Base-by-base conservation (phyloP, 2,329 filamentous ascomycete species). In the Metarhizium guizhouense region DNA sequence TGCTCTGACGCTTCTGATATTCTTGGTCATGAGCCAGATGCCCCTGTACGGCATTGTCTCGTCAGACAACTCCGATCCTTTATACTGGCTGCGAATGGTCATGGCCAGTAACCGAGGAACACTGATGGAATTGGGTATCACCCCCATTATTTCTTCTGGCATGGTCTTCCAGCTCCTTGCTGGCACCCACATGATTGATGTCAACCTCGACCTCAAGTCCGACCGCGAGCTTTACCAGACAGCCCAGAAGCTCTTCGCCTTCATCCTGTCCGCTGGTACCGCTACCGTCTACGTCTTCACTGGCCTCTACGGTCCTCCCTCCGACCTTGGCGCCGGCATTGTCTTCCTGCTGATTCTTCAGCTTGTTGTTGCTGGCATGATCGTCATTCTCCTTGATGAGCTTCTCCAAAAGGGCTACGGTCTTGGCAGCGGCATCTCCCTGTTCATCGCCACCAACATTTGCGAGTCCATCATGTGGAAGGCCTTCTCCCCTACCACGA, bases 381-480 rank as follows among this genome's bases (percentile, higher is more conserved):
- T 99, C 70, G 95, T 99, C 75, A 97, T 99, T 74, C 89, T 99
- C 58, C 89, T 99, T 57, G 94, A 99, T 69, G 94, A 99, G 83
- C 87, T 99, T 58, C 87, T 99, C 67, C 95, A 99, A 80, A 99
- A 99, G 85, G 94, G 94, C 64, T 99, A 99, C 70, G 94, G 94
- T 75, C 87, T 99, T 62, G 94, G 94, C 76, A 95, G 90, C 71
- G 94, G 94, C 77, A 99, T 99, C 73, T 97, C 93, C 51, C 88
- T 99, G 62, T 99, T 99, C 83, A 99, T 99, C 72, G 94, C 94
- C 64, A 99, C 94, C 80, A 97, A 97, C 84, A 97, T 99, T 70
- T 99, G 94, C 89, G 94, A 99, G 82, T 96, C 93, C 56, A 99
- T 99, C 74, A 88, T 99, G 79, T 99, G 94, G 94, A 96, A 96